Conservation (phyloP, 345 rosid species). For the Salix suchowensis region DNA sequence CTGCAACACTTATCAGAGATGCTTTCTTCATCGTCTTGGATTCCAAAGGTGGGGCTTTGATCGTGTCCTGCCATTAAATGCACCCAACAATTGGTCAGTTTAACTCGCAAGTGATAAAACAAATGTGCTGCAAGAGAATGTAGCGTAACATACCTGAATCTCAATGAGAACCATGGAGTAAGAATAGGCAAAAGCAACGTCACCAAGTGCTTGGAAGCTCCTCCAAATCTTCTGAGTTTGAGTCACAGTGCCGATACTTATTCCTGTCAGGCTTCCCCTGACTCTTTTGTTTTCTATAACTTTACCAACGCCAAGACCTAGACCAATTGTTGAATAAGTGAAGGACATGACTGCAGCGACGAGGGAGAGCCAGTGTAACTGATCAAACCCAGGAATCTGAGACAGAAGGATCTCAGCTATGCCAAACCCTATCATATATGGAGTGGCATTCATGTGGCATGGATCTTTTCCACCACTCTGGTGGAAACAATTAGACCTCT, state of each 20-base stretch:
- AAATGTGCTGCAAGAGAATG: background rate
- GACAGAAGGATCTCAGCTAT: constrained; percentile 52
- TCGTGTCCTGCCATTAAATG: constrained; percentile 39
- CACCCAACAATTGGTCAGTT: background rate
- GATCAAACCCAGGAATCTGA: constrained; percentile 82
- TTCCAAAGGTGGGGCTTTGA: constrained; percentile 69
- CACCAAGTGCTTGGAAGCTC: constrained; percentile 88
- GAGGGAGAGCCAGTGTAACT: constrained; percentile 87
- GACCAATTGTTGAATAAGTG: constrained; percentile 86
- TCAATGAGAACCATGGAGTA: constrained; percentile 77
- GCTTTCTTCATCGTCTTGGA: constrained; percentile 80
- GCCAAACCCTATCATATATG: constrained; percentile 72
- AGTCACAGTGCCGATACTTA: constrained; percentile 52
- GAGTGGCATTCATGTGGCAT: constrained; percentile 50
- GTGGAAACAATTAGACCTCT: constrained; percentile 57
- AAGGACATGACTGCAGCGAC: constrained; percentile 94
- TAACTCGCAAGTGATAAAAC: background rate
- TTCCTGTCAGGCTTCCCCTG: constrained; percentile 72
- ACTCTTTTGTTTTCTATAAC: constrained; percentile 55
- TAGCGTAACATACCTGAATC: constrained; percentile 51
- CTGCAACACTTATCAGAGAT: constrained; percentile 53
- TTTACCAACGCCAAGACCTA: constrained; percentile 75
- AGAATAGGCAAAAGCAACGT: constrained; percentile 87
- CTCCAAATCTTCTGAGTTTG: constrained; percentile 68
- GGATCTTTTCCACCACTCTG: constrained; percentile 33